These are phyloP conservation scores for Kwoniella shandongensis DNA, from an alignment of 768 basidiomycete species.

Conservation along the genomic window DNA sequence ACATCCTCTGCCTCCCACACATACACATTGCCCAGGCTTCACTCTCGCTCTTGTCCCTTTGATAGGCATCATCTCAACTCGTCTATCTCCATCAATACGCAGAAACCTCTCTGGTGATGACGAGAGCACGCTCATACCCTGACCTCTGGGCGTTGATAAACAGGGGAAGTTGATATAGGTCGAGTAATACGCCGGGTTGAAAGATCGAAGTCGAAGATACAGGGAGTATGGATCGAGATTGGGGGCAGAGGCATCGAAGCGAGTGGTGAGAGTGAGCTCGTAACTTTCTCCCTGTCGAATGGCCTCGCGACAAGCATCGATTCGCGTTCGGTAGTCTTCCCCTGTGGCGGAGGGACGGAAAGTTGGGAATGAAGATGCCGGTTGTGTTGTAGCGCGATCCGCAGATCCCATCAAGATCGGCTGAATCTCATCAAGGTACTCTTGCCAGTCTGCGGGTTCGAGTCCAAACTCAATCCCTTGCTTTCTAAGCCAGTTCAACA, in stretches of 20 bases:
- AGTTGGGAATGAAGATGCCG: slow-evolving; percentile 30
- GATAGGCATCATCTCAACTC: slow-evolving; percentile 86
- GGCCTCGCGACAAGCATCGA: slow-evolving; percentile 68
- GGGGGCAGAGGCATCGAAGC: slow-evolving; percentile 38
- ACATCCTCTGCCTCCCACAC: slow-evolving; percentile 62
- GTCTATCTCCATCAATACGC: slow-evolving; percentile 60
- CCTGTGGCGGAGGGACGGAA: slow-evolving; percentile 34
- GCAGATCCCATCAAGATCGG: neutral
- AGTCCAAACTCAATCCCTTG: slow-evolving; percentile 24
- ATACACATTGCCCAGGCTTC: slow-evolving; percentile 44
- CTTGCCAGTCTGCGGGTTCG: slow-evolving; percentile 13
- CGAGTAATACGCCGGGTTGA: slow-evolving; percentile 87
- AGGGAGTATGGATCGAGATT: slow-evolving; percentile 42
- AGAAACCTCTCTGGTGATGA: slow-evolving; percentile 93
- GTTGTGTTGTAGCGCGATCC: neutral
- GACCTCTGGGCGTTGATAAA: slow-evolving; percentile 26
- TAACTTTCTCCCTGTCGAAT: slow-evolving; percentile 85
- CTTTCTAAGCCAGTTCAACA: slow-evolving; percentile 37
- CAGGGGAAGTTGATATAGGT: slow-evolving; percentile 60
- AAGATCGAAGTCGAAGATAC: slow-evolving; percentile 60
- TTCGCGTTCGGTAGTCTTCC: slow-evolving; percentile 64
- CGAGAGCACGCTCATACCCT: slow-evolving; percentile 63
- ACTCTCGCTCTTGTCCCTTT: slow-evolving; percentile 76
- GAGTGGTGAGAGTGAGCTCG: slow-evolving; percentile 79
- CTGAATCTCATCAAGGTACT: slow-evolving; percentile 5